Percentiles rank a stretch among this genome's conserved stretches.
Evolutionary conservation across 2,329 filamentous ascomycete species (phyloP).

Genomic region (Colletotrichum navitas): DNA sequence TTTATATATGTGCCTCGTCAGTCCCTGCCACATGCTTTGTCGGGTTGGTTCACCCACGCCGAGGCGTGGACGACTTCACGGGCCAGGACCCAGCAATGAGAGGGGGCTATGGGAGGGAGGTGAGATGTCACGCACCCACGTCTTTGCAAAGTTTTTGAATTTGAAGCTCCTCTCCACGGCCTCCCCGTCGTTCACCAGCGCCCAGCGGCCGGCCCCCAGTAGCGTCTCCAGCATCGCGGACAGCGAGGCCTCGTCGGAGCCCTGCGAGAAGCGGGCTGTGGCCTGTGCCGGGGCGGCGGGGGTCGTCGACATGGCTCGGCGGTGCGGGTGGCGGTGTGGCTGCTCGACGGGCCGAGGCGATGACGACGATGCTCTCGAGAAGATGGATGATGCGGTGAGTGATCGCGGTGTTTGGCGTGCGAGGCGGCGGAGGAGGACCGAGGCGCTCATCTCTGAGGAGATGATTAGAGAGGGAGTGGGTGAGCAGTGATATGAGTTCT

Average conservation of each 20-base stretch:
- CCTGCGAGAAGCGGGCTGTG: slow-evolving; percentile 57
- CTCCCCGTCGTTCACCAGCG: slow-evolving; percentile 61
- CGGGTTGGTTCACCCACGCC: background rate
- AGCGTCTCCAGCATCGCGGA: slow-evolving; percentile 52
- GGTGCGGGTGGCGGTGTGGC: background rate
- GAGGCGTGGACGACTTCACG: background rate
- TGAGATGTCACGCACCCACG: slow-evolving; percentile 65
- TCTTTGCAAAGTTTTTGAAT: slow-evolving; percentile 75
- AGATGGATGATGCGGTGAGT: background rate
- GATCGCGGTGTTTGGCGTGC: slow-evolving; percentile 17
- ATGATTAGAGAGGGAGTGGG: background rate
- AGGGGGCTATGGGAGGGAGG: background rate
- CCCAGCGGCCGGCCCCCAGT: slow-evolving; percentile 61
- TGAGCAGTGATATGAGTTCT: slow-evolving; percentile 2
- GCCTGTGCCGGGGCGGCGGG: background rate
- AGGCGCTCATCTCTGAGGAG: slow-evolving; percentile 20
- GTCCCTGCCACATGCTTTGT: background rate
- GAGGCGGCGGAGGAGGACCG: slow-evolving; percentile 24
- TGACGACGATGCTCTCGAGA: background rate
- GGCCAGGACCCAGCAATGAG: background rate
- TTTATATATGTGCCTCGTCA: slow-evolving; percentile 48
- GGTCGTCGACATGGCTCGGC: slow-evolving; percentile 22
- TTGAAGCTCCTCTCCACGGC: slow-evolving; percentile 71
- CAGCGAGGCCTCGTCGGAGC: slow-evolving; percentile 57
- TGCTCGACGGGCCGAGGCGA: background rate